Base-by-base conservation (phyloP, 805 yeast genomes). In the Nakazawaea ishiwadae region DNA sequence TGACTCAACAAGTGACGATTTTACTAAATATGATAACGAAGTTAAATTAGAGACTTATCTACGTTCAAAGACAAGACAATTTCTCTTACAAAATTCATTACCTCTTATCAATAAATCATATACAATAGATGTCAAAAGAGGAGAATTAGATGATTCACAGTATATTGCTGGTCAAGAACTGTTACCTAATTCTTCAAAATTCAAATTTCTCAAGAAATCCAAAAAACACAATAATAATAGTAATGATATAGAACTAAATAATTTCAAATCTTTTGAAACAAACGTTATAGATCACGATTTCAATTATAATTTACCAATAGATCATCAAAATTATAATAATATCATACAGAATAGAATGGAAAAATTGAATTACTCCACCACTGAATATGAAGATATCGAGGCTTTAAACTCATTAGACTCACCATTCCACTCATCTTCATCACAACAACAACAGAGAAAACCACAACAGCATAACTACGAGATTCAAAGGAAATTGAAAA, bases 401-500 rank as follows among this genome's bases (percentile, higher is more conserved):
- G 21, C 21, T 10, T 12, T 36, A n/a, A 17, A 36, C 23, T 41
- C 40, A 4, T 4, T 24, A 9, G 40, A 36, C 9, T 24, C 40
- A 23, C 16, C 26, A 12, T 19, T 16, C 11, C 15, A 18, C 12
- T n/a, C 23, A 4, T 15, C n/a, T 15, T 23, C n/a, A 1, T 19
- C 15, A 12, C 20, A 8, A 24, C 37, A 11, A 33, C 37, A 24
- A 33, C 33, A 31, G 29, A 8, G 28, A 27, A 8, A 11, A 27
- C 9, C 3, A 17, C 14, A 27, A 14, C 21, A 32, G 12, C 35
- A 9, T 9, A 30, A 27, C 21, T 27, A 41, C 19, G 40, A 36
- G 29, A 31, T 41, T 14, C 40, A 41, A 19, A 12, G 90, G 41
- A 77, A 76, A 45, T 63, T 84, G 33, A 71, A 71, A 38, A 77